These are phyloP conservation scores for Thielaviopsis ethacetica DNA, from an alignment of 2,329 filamentous ascomycete species.

Conservation along the genomic window DNA sequence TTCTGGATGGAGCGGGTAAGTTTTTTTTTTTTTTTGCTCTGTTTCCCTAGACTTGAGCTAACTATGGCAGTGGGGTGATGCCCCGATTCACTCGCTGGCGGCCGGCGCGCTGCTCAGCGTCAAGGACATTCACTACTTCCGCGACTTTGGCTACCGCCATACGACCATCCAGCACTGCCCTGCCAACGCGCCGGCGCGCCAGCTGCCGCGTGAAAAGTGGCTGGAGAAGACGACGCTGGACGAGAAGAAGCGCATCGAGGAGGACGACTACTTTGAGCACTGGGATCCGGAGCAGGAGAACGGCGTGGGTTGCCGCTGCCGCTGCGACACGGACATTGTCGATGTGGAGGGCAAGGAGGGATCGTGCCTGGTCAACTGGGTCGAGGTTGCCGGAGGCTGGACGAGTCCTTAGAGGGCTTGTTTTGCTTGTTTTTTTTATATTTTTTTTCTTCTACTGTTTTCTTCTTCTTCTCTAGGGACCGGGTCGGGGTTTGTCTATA, in stretches of 20 bases:
- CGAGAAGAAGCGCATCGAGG: constrained; percentile 70
- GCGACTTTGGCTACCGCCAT: constrained; percentile 94
- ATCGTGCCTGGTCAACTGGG: constrained; percentile 90
- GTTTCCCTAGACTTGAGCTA: constrained; percentile 13
- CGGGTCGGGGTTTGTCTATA: constrained; percentile 12
- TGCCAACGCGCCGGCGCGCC: constrained; percentile 78
- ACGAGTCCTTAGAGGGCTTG: constrained; percentile 24
- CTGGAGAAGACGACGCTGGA: constrained; percentile 69
- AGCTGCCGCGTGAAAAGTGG: constrained; percentile 64
- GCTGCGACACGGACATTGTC: constrained; percentile 91
- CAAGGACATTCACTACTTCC: constrained; percentile 92
- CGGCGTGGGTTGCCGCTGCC: constrained; percentile 88
- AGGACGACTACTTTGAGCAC: constrained; percentile 90
- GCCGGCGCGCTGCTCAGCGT: constrained; percentile 72
- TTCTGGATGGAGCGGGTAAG: constrained; percentile 97
- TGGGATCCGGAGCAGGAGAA: constrained; percentile 84
- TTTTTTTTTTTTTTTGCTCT: constrained; percentile 8
- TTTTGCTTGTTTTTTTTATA: neutral
- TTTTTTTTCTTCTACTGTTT: constrained; percentile 2
- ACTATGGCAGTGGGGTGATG: constrained; percentile 76
- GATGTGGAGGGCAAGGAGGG: constrained; percentile 97
- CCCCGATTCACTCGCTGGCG: constrained; percentile 92
- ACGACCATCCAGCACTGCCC: constrained; percentile 98
- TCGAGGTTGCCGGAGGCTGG: constrained; percentile 92
- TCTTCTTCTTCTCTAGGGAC: neutral